Evolutionary conservation across 2,329 filamentous ascomycete species (phyloP).

Genomic region (Didymella keratinophila): DNA sequence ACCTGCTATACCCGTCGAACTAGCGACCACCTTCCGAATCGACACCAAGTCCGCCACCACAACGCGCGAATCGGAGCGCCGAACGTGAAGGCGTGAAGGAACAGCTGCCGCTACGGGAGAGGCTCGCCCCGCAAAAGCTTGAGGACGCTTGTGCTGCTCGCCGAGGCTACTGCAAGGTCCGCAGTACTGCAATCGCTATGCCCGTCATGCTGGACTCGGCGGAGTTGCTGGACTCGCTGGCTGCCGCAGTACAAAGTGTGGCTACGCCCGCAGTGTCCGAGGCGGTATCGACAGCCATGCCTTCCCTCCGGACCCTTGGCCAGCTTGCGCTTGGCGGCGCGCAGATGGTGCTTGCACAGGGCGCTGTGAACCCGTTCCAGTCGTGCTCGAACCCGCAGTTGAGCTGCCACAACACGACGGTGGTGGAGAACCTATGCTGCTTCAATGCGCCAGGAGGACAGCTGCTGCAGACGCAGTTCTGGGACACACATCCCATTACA

Average conservation of each 20-base stretch:
- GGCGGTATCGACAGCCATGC: conserved; percentile 42
- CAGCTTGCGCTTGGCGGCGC: conserved; percentile 45
- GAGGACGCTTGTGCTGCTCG: conserved; percentile 21
- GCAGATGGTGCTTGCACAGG: conserved; percentile 34
- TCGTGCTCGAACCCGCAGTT: conserved; percentile 55
- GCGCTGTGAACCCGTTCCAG: conserved; percentile 25
- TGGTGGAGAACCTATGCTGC: conserved; percentile 72
- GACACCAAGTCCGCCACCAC: conserved; percentile 17
- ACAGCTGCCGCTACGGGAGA: conserved; percentile 35
- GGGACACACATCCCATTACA: conserved; percentile 71
- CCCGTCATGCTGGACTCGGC: conserved; percentile 36
- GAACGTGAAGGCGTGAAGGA: conserved; percentile 32
- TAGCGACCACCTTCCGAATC: conserved; percentile 32
- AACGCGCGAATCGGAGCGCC: conserved; percentile 31
- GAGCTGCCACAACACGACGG: conserved; percentile 70
- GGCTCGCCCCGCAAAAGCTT: conserved; percentile 43
- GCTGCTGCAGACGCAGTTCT: conserved; percentile 78
- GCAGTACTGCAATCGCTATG: conserved; percentile 20
- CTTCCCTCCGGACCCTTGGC: conserved; percentile 47
- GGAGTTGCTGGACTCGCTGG: conserved; percentile 14
- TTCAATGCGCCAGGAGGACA: conserved; percentile 77
- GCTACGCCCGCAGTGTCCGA: conserved; percentile 23
- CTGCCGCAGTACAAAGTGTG: conserved; percentile 37
- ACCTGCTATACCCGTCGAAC: conserved; percentile 14
- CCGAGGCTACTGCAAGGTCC: conserved; percentile 12